Percentiles rank a stretch among this genome's conserved stretches.
phyloP scores from a whole-genome alignment of 2,329 filamentous ascomycete genomes.

The Monosporascus sp. region DNA sequence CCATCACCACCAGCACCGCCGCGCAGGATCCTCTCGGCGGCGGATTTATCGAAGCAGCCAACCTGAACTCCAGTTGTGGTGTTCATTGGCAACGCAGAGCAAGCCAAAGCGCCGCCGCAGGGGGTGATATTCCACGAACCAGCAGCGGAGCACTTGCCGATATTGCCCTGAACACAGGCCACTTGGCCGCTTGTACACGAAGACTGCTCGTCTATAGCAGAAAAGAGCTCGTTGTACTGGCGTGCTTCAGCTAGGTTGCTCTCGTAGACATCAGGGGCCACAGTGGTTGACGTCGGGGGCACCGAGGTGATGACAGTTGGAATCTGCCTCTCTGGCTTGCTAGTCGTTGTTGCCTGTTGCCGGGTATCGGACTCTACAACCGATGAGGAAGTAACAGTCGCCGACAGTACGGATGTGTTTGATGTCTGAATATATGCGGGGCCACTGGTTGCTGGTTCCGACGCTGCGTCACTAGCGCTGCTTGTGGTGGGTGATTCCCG shows the following conservation, averaged over 20 bases:
- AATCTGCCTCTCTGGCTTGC: conserved; percentile 31
- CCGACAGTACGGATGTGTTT: background rate
- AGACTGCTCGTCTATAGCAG: conserved; percentile 37
- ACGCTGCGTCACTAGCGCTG: too few relatives aligned
- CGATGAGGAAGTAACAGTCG: conserved; percentile 7
- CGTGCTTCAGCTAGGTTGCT: conserved; percentile 41
- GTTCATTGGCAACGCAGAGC: conserved; percentile 51
- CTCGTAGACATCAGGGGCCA: conserved; percentile 37
- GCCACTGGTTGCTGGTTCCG: background rate
- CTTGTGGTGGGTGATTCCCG: too few relatives aligned
- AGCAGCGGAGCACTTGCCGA: conserved; percentile 38
- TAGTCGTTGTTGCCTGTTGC: conserved; percentile 28
- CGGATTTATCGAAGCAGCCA: conserved; percentile 37
- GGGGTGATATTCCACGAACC: conserved; percentile 38
- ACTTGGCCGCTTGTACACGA: conserved; percentile 42
- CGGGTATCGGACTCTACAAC: conserved; percentile 13
- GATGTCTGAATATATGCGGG: too few relatives aligned
- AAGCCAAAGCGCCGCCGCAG: conserved; percentile 34
- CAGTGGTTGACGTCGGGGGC: conserved; percentile 32
- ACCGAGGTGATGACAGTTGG: conserved; percentile 37
- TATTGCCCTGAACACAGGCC: conserved; percentile 47
- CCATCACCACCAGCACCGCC: conserved; percentile 1
- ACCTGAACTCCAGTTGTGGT: conserved; percentile 42
- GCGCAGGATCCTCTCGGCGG: conserved; percentile 40
- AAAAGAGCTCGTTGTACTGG: conserved; percentile 43